These are phyloP conservation scores for Eucalyptus urophylla DNA, from an alignment of 345 rosid genomes.

Conservation along the genomic window DNA sequence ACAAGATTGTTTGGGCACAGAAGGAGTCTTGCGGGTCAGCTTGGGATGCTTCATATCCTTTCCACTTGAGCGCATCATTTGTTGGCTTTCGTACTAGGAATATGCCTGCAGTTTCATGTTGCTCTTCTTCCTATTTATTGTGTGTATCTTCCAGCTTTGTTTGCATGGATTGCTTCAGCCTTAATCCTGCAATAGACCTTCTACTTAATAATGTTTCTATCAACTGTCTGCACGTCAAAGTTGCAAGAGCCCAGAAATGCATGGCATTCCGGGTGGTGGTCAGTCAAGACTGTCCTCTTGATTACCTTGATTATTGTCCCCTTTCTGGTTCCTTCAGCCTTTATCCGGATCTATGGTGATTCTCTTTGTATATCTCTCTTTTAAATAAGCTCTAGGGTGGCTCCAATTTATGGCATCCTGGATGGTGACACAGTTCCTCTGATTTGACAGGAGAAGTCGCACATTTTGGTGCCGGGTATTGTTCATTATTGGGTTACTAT, in stretches of 20 bases:
- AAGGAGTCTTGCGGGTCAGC: constrained; percentile 93
- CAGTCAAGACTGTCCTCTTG: constrained; percentile 54
- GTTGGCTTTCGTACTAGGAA: background rate
- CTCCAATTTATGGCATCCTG: background rate
- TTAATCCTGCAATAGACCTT: constrained; percentile 31
- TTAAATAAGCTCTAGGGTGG: background rate
- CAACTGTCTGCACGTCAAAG: constrained; percentile 62
- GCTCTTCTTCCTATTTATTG: background rate
- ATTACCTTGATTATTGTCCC: constrained; percentile 48
- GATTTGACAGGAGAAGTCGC: constrained; percentile 66
- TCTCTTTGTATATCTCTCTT: background rate
- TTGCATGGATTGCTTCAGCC: background rate
- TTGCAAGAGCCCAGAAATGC: constrained; percentile 41
- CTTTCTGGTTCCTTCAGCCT: constrained; percentile 57
- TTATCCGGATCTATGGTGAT: constrained; percentile 74
- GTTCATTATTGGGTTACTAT: background rate
- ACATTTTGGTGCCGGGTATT: constrained; percentile 98
- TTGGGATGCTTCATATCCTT: constrained; percentile 98
- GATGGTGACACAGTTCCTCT: background rate
- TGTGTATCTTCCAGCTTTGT: background rate
- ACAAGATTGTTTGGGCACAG: constrained; percentile 75
- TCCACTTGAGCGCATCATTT: background rate
- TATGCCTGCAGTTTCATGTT: background rate
- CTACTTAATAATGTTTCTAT: constrained; percentile 62
- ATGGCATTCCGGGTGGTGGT: constrained; percentile 99